Evolutionary conservation across 306 rosid genomes (phyloP), one percentile per base, ranked within the genome.

Genomic region (Castanospermum australe): DNA sequence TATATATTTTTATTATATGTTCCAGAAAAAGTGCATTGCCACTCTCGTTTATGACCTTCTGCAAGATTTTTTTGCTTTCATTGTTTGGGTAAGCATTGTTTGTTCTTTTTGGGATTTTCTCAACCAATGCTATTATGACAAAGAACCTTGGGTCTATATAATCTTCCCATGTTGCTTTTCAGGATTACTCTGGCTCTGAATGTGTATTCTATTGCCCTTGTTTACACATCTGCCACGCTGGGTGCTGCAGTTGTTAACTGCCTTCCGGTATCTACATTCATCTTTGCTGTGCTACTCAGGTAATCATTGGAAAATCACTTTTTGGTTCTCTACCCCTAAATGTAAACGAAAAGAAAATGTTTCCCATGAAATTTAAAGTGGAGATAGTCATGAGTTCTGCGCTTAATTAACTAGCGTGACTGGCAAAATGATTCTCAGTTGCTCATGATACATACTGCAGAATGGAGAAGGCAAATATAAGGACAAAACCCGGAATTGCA

Each of bases 11-110:
- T 51, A 3, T 22, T 35, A 77, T 63, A 63, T 77, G 75, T 21
- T 83, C 18, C 67, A 86, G 90, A 8, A 86, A 79, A 73, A 80
- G 52, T 52, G 87, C 83, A 52, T 73, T 65, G 75, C 54, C 82
- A 25, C 82, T 86, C 6, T 87, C 91, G 4, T 80, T 80, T 52
- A 9, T 39, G 33, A 86, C 72, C 76, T 65, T 84, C 73, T 80
- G 87, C 87, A 90, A 90, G 86, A 86, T 87, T 82, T 90, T 90
- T 75, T 13, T 77, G 76, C 72, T 61, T 63, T 66, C 94, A 36
- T 84, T 90, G 5, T n/a, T 90, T 20, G 94, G 92, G 92, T 90
- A 56, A 8, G 85, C 25, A 30, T 56, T 48, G 2, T 2, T 2
- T 24, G 11, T 67, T 81, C 20, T 47, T 25, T 61, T 11, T 24